These are phyloP conservation scores for Tephrocybe sp. DNA, from an alignment of 768 basidiomycete genomes.

Conservation along the genomic window DNA sequence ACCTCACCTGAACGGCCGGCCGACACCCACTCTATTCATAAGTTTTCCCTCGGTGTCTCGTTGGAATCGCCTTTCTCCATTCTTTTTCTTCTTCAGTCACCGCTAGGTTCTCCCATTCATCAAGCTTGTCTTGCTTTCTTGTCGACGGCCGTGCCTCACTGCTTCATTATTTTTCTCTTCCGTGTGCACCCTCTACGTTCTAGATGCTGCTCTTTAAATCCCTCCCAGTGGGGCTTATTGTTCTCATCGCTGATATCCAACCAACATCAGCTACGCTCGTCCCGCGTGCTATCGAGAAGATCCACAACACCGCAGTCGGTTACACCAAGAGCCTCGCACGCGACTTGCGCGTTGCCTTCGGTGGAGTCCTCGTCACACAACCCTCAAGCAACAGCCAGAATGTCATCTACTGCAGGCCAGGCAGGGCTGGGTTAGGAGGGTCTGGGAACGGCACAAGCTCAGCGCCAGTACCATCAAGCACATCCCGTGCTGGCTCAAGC, in stretches of 20 bases:
- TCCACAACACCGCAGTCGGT: conserved; percentile 54
- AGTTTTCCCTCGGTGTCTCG: conserved; percentile 4
- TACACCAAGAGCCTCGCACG: conserved; percentile 63
- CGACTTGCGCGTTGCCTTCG: conserved; percentile 69
- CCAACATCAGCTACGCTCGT: conserved; percentile 31
- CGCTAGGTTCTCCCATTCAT: conserved; percentile 12
- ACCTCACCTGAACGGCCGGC: conserved; percentile 25
- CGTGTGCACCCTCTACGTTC: conserved; percentile 11
- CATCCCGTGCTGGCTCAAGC: conserved; percentile 14
- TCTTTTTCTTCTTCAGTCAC: conserved; percentile 14
- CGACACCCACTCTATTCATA: conserved; percentile 23
- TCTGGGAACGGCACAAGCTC: conserved; percentile 18
- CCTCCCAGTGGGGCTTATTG: conserved; percentile 34
- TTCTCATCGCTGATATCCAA: conserved; percentile 32
- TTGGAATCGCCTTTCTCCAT: conserved; percentile 7
- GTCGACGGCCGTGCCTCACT: conserved; percentile 24
- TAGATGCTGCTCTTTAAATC: conserved; percentile 26
- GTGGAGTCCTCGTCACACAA: conserved; percentile 49
- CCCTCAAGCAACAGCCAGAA: conserved; percentile 18
- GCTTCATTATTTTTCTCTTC: conserved; percentile 17
- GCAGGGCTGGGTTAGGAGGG: conserved; percentile 25
- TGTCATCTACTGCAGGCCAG: conserved; percentile 46
- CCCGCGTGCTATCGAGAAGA: conserved; percentile 42
- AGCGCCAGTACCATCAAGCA: conserved; percentile 18
- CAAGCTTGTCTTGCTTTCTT: conserved; percentile 14